Base-by-base conservation (phyloP, 2,329 filamentous ascomycete genomes). In the Emericellopsis cladophorae region DNA sequence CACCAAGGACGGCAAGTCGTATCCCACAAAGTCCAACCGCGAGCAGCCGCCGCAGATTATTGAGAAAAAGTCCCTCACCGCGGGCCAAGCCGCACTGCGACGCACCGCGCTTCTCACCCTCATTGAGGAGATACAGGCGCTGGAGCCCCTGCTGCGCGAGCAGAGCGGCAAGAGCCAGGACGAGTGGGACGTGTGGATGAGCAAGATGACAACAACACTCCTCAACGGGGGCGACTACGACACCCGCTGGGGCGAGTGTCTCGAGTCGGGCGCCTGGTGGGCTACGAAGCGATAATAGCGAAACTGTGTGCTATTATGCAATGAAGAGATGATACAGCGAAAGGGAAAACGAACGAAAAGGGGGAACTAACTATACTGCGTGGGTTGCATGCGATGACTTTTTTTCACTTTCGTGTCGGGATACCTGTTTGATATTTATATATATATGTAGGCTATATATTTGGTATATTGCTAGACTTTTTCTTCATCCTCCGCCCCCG, bases 181-280 rank as follows among this genome's bases (percentile, higher is more conserved):
- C 50, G 87, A 93, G 60, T 94, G 85, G 85, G 82, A 88, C 57
- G 69, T 76, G 37, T 93, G 86, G 86, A 79, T 81, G 65, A 77
- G 80, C 26, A 81, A 79, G 57, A 82, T 92, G 79, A 86, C 84
- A 69, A 74, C 76, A 38, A 81, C 88, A 57, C 63, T 93, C 53
- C 67, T 90, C 49, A 78, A 79, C 39, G 82, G 82, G n/a, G 26
- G 26, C 26, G 26, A 29, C 26, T 29, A 29, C 26, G 26, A 29
- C 26, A 79, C 82, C 14, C 76, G 73, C 33, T 85, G 76, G 62
- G 86, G 86, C 36, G 86, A 93, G 60, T 90, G 84, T 59, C 63
- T 94, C n/a, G 83, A 73, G 51, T 76, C 84, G 46, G 83, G 87
- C 21, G 89, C 85, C 60, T 94, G 86, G 64, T 88, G 79, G 59